Evolutionary conservation across 2,329 filamentous ascomycete species (phyloP), one percentile per base, ranked within the genome.

Genomic region (Sclerotiophoma versabilis): DNA sequence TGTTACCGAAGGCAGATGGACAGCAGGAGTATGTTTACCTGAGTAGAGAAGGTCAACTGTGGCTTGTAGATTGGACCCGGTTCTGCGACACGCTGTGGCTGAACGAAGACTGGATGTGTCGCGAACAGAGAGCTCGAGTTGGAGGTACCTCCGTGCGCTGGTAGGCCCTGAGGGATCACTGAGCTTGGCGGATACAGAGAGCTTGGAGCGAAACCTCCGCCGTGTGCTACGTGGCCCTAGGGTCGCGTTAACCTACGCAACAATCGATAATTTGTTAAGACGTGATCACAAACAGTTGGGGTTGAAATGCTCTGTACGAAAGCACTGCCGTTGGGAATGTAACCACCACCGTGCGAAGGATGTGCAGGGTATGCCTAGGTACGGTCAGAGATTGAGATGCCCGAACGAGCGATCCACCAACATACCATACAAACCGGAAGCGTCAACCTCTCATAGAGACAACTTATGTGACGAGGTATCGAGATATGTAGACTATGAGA

Each of bases 311-410:
- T 5, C 20, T 42, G 55, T 5, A 55, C 49, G 39, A 62, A 66
- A 1, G 53, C 41, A 33, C 53, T 48, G 22, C 36, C 37, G 44
- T 54, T 57, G 11, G 64, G 64, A 48, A 61, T 59, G 23, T 59
- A 60, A 23, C 58, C 64, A 43, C 66, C 62, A 23, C 65, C 65
- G 64, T 69, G 65, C 52, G 49, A 56, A 26, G 51, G 19, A 29
- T 50, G 44, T 15, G 49, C 33, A 57, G 56, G 25, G 38, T 63
- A 64, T 52, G 62, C 66, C 66, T 69, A 50, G n/a, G 20, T 17
- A 39, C 15, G 23, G 19, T 62, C 20, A 59, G 49, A 25, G 19
- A 12, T 10, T 20, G 20, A n/a, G 3, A 19, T 5, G 0, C 11
- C 23, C 5, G 8, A 37, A 2, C n/a, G 10, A n/a, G 6, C 2